phyloP scores from a whole-genome alignment of 1,284 basidiomycete genomes.

The Garcileccinum viscosum region DNA sequence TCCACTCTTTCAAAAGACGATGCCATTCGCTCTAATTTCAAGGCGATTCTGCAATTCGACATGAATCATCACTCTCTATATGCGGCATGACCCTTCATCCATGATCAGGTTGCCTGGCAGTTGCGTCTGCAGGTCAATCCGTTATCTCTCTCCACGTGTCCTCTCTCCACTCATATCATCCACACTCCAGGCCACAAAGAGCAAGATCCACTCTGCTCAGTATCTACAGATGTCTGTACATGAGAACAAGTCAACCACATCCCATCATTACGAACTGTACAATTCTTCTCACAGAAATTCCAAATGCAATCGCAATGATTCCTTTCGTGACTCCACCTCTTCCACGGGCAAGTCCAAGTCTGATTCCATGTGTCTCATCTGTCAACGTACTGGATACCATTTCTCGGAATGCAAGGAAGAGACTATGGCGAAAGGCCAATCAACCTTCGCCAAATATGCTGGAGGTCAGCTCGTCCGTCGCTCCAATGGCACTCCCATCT shows the following conservation, averaged over 20 bases:
- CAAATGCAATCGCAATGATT: neutral
- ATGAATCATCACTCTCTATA: neutral
- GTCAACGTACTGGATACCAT: neutral
- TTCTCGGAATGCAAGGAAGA: conserved; percentile 3
- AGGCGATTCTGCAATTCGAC: neutral
- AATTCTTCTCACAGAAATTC: neutral
- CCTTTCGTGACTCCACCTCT: neutral
- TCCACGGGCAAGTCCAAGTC: neutral
- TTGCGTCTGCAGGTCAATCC: neutral
- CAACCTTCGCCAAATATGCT: neutral
- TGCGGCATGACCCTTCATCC: neutral
- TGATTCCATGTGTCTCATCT: neutral
- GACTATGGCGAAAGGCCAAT: neutral
- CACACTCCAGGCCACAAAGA: neutral
- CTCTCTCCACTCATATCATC: neutral
- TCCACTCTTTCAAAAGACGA: neutral
- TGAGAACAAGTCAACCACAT: neutral
- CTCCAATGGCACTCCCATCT: neutral
- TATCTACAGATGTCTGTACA: too few relatives aligned
- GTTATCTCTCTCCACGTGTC: neutral
- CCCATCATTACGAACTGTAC: neutral
- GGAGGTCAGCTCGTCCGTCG: neutral
- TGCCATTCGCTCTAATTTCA: neutral
- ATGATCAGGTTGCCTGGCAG: neutral
- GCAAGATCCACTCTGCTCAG: neutral